Evolutionary conservation across 768 basidiomycete genomes (phyloP), one percentile per base, ranked within the genome.

Genomic region (Paxillus involutus): DNA sequence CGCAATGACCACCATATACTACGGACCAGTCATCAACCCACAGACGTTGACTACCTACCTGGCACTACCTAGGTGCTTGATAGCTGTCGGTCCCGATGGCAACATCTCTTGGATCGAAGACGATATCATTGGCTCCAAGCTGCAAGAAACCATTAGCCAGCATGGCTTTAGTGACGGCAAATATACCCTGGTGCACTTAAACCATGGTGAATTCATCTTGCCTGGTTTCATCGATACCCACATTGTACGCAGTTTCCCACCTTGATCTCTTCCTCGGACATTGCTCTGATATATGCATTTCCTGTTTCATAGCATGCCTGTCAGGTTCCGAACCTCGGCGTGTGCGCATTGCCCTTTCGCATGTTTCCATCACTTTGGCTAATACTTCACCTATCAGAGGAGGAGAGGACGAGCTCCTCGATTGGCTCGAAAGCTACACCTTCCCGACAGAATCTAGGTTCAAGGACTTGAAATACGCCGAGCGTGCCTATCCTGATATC

Each of bases 211-310:
- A 58, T 94, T 94, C 65, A 63, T 96, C 52, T 82, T 92, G 64
- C 94, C 94, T 6, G 94, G 94, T 4, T 84, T 96, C 67, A 75
- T 95, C 50, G 94, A 97, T 75, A 96, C 94, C 30, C 94, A 96
- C 71, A 91, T 88, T 33, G 94, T 94, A 65, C 66, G 87, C 68
- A 32, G 14, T 17, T 26, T 9, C 24, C 3, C 21, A 36, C 48
- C 9, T 36, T 37, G 12, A 30, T 21, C 36, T 3, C 14, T 13
- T 16, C 24, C 10, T 21, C 4, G 10, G 40, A 37, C 3, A 19
- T 47, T 44, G 12, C 19, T 1, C 48, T 55, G 56, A 54, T 24
- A 49, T 43, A 26, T 33, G 12, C 44, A 43, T 32, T 19, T 3
- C 17, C 6, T 46, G n/a, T 19, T 26, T 33, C 44, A 17, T 45